Percentiles rank a stretch among this genome's conserved stretches.
Conservation (phyloP, 2,329 filamentous ascomycete species). For the Aspergillus spinulosporus region DNA sequence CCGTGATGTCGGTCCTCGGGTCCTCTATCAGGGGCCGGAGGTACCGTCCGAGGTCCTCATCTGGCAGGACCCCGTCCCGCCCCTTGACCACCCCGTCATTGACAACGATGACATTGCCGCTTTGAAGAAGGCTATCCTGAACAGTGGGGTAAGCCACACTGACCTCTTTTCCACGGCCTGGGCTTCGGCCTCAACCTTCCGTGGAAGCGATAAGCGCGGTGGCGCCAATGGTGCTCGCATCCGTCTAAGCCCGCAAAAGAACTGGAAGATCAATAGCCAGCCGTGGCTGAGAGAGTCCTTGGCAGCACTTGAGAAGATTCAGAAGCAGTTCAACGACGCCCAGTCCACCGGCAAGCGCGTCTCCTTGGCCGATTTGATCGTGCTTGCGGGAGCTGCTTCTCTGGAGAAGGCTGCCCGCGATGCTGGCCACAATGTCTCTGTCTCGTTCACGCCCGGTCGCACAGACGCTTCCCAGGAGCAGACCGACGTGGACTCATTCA, state of each 20-base stretch:
- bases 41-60: conserved; percentile 67
- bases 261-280: conserved; percentile 76
- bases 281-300: conserved; percentile 64
- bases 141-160: conserved; percentile 58
- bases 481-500: conserved; percentile 66
- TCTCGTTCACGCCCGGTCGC: conserved; percentile 73
- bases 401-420: conserved; percentile 66
- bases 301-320: conserved; percentile 61
- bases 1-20: conserved; percentile 72
- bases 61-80: conserved; percentile 74
- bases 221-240: conserved; percentile 80
- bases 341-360: conserved; percentile 64
- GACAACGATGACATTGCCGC: conserved; percentile 62
- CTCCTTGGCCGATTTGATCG: conserved; percentile 76
- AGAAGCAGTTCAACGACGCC: conserved; percentile 64
- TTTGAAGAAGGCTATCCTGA: conserved; percentile 69
- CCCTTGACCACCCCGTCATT: conserved; percentile 58
- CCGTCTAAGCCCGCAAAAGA: conserved; percentile 68
- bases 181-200: conserved; percentile 71
- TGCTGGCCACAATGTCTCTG: conserved; percentile 48
- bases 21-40: conserved; percentile 73
- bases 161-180: conserved; percentile 68
- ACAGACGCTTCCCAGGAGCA: conserved; percentile 70
- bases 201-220: conserved; percentile 75
- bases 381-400: conserved; percentile 69